These are phyloP conservation scores for Hyaloscypha hepaticicola DNA, from an alignment of 495 filamentous ascomycete species.

Conservation along the genomic window DNA sequence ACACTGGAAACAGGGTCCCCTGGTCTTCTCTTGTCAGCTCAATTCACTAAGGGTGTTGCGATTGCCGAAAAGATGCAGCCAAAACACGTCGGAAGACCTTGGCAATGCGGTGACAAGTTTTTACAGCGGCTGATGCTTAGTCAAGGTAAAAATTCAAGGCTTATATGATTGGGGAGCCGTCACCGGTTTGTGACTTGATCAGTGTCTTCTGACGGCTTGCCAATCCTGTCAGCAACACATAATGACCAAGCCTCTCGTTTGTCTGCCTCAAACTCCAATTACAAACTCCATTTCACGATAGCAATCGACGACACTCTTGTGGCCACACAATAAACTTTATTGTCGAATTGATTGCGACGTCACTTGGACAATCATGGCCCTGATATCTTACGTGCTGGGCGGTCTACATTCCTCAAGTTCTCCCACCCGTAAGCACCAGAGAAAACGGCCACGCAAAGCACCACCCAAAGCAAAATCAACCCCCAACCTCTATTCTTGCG, in stretches of 20 bases:
- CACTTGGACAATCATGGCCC: constrained; percentile 4
- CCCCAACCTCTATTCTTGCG: constrained; percentile 2
- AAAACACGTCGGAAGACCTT: background rate
- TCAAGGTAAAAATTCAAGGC: background rate
- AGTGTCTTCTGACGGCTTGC: constrained; percentile 10
- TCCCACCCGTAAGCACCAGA: background rate
- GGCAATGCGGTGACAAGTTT: background rate
- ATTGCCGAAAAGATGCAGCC: background rate
- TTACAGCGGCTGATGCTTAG: background rate
- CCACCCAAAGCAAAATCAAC: background rate
- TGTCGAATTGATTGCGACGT: background rate
- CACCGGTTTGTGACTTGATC: constrained; percentile 8
- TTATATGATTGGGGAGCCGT: background rate
- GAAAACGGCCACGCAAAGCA: constrained; percentile 13
- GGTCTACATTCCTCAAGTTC: background rate
- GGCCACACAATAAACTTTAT: background rate
- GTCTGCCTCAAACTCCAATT: background rate
- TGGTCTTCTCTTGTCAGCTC: background rate
- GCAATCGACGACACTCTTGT: background rate
- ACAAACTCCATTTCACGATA: background rate
- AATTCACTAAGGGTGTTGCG: too few relatives aligned
- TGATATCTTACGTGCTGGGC: constrained; percentile 9
- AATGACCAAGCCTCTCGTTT: background rate
- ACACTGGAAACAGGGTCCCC: background rate
- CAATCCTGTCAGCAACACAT: background rate